Conservation (phyloP, 2,329 filamentous ascomycete genomes). For the Trichoderma polysporum region DNA sequence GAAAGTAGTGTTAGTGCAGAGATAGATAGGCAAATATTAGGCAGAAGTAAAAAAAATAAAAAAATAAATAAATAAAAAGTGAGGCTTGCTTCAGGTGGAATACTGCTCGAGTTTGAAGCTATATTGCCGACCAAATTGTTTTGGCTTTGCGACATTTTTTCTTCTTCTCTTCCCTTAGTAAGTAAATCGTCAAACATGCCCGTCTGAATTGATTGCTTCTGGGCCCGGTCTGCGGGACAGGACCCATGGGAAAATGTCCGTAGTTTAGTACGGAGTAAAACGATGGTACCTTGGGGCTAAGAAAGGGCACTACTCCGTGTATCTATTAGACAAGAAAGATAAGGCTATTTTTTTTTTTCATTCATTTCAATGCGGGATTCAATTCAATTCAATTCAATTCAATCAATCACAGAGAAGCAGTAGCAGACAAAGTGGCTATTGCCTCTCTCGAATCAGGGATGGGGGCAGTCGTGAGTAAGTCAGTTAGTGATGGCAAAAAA, state of each 20-base stretch:
- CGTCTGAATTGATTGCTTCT: neutral
- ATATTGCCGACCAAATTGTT: conserved; percentile 1
- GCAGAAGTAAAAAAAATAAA: neutral
- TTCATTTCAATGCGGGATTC: neutral
- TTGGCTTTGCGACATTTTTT: conserved; percentile 1
- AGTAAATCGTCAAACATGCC: neutral
- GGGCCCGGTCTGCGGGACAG: neutral
- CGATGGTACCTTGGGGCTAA: neutral
- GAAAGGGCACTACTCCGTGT: neutral
- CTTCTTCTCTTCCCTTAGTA: neutral
- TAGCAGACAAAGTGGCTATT: neutral
- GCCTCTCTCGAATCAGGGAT: neutral
- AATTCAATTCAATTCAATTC: too few relatives aligned
- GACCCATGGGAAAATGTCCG: conserved; percentile 10
- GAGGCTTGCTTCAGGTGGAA: conserved; percentile 12
- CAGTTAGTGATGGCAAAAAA: too few relatives aligned
- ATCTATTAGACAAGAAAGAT: neutral
- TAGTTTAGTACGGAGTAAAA: conserved; percentile 10
- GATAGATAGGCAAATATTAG: neutral
- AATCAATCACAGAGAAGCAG: neutral
- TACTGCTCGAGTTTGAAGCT: neutral
- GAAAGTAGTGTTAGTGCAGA: neutral
- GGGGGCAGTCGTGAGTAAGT: too few relatives aligned
- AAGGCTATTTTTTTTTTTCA: too few relatives aligned
- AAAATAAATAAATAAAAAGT: neutral